Evolutionary conservation across 2,329 filamentous ascomycete species (phyloP), one percentile per base, ranked within the genome.

Genomic region (Tolypocladium cylindrosporum): DNA sequence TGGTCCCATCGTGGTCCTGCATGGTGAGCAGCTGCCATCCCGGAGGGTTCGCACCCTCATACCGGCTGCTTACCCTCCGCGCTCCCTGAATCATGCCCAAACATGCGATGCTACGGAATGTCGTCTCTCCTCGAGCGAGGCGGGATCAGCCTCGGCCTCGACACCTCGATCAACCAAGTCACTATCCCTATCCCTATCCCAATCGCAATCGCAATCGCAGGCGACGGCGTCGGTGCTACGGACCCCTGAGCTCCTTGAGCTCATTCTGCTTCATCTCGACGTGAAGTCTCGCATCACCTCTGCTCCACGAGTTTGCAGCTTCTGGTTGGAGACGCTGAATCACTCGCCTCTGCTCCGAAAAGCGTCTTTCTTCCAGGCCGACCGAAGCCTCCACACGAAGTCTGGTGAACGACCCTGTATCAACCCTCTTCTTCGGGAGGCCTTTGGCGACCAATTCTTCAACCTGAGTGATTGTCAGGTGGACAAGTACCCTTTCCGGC

Each of bases 371-470:
- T 54, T 54, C 52, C 31, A 54, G 52, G 52, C 52, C 36, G 52
- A 54, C 52, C 52, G 34, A 39, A 54, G 52, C 52, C 52, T 54
- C 41, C 5, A 54, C 21, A 41, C 52, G 52, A 21, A 54, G 52
- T 24, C 36, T 40, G 52, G 52, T 54, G 52, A 54, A 40, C 36
- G 36, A 54, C 52, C 52, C 34, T 54, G 34, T 40, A 41, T 62
- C 40, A 65, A 65, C 41, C 55, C 62, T 24, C 50, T 65, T 19
- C 54, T 65, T 27, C 56, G 58, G 24, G 61, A 64, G 42, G 61
- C 56, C 40, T 63, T 65, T 58, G 63, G 63, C 9, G 55, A 60
- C 13, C 58, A 57, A 40, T 65, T 64, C 50, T 65, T 65, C 39
- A 61, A 61, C 21, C 16, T 60, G 52, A 54, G 52, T 54, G 37